phyloP scores from a whole-genome alignment of 805 yeast species.

The Candida piceae region DNA sequence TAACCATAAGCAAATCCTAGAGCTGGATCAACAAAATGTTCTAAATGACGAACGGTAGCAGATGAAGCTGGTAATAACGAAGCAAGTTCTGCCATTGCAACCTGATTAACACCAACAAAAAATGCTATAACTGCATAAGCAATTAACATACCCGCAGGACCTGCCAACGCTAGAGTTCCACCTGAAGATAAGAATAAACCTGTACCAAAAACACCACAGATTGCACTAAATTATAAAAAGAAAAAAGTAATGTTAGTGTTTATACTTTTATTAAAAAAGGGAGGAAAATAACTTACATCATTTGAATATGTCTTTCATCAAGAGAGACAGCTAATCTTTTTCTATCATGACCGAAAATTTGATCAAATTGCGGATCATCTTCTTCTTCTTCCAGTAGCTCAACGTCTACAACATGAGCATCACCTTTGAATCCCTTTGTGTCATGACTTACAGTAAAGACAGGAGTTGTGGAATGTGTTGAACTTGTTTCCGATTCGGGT shows the following conservation, averaged over 20 bases:
- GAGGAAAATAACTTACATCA: slow-evolving; percentile 1
- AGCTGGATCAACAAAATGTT: slow-evolving; percentile 26
- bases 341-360: neutral
- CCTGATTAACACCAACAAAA: slow-evolving; percentile 60
- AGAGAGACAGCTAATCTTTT: neutral
- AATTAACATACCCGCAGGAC: slow-evolving; percentile 38
- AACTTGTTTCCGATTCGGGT: no score
- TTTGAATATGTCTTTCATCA: neutral
- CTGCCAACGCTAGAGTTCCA: slow-evolving; percentile 30
- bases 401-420: neutral
- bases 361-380: neutral
- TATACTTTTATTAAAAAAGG: no score
- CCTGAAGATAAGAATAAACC: slow-evolving; percentile 52
- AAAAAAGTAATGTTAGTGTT: no score
- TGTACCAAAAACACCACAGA: slow-evolving; percentile 72
- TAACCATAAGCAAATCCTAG: slow-evolving; percentile 32
- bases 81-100: slow-evolving; percentile 62
- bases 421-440: neutral
- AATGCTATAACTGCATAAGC: slow-evolving; percentile 62
- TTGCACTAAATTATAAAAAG: slow-evolving; percentile 54
- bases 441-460: no score
- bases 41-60: slow-evolving; percentile 23
- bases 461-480: no score
- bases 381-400: neutral
- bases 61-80: slow-evolving; percentile 56